Evolutionary conservation across 495 filamentous ascomycete genomes (phyloP).

Genomic region (Podospora didyma): DNA sequence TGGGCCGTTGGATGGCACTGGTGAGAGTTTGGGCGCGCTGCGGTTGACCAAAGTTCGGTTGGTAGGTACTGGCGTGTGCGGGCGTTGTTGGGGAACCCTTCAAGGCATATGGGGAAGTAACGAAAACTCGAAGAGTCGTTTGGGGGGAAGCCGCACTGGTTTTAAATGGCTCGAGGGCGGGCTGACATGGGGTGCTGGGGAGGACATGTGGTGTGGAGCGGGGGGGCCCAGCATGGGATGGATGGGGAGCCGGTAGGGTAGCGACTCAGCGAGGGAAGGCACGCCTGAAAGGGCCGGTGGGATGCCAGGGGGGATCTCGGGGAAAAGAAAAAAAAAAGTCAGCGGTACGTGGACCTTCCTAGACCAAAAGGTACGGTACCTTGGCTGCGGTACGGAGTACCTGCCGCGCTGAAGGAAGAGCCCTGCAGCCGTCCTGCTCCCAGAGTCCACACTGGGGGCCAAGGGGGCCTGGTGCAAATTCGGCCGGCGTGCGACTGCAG

Average conservation of each 20-base stretch:
- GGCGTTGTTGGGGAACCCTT: conserved; percentile 25
- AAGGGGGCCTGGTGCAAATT: conserved; percentile 9
- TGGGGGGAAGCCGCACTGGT: conserved; percentile 31
- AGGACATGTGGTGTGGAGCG: conserved; percentile 20
- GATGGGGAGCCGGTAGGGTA: conserved; percentile 17
- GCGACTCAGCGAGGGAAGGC: conserved; percentile 26
- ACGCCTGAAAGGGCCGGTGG: conserved; percentile 11
- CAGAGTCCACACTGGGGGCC: background rate
- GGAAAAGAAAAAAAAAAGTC: conserved; percentile 16
- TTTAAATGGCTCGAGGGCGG: conserved; percentile 32
- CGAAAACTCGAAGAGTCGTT: conserved; percentile 22
- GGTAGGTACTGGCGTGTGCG: conserved; percentile 11
- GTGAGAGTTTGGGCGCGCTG: conserved; percentile 1
- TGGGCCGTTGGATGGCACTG: conserved; percentile 1
- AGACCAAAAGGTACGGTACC: conserved; percentile 16
- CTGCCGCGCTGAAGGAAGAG: conserved; percentile 4
- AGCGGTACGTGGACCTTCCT: conserved; percentile 10
- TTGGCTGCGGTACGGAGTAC: conserved; percentile 11
- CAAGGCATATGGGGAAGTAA: conserved; percentile 27
- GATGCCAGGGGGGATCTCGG: conserved; percentile 21
- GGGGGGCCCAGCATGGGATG: conserved; percentile 13
- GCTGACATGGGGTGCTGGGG: conserved; percentile 18
- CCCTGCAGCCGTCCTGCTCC: conserved; percentile 19
- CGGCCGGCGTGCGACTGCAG: conserved; percentile 15
- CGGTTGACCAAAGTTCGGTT: conserved; percentile 7